Conservation (phyloP, 306 rosid species). For the Sesbania bispinosa region DNA sequence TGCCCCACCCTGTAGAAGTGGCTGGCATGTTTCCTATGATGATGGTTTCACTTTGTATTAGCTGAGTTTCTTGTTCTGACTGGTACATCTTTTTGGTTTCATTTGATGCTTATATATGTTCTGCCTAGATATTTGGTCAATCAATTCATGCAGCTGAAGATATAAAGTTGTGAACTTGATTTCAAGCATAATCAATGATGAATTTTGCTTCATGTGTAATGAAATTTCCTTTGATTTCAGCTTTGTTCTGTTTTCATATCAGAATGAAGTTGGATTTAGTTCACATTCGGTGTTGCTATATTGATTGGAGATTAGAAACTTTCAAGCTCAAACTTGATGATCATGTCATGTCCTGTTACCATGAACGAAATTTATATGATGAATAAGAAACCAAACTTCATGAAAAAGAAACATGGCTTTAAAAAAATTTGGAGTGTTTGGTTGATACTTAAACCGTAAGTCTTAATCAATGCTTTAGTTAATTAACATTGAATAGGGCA, state of each 20-base stretch:
- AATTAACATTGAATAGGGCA: neutral
- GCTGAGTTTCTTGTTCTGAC: neutral
- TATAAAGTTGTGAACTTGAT: neutral
- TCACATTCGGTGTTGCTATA: neutral
- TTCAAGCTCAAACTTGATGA: neutral
- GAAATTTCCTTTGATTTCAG: neutral
- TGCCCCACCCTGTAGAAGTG: slow-evolving; percentile 63
- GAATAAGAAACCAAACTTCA: neutral
- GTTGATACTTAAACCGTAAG: neutral
- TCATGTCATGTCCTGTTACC: neutral
- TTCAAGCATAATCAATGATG: neutral
- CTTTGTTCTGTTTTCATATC: neutral
- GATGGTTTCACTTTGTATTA: slow-evolving; percentile 69
- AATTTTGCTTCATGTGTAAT: neutral
- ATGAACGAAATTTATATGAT: neutral
- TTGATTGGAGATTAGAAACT: neutral
- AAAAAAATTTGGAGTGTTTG: neutral
- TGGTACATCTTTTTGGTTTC: neutral
- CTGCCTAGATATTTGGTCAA: neutral
- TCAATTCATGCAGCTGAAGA: neutral
- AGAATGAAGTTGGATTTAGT: neutral
- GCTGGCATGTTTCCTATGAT: slow-evolving; percentile 70
- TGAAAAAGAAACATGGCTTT: neutral
- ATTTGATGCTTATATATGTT: neutral
- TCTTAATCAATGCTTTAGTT: neutral